phyloP scores from a whole-genome alignment of 208 protist species.

The Phytomonas sp. region DNA sequence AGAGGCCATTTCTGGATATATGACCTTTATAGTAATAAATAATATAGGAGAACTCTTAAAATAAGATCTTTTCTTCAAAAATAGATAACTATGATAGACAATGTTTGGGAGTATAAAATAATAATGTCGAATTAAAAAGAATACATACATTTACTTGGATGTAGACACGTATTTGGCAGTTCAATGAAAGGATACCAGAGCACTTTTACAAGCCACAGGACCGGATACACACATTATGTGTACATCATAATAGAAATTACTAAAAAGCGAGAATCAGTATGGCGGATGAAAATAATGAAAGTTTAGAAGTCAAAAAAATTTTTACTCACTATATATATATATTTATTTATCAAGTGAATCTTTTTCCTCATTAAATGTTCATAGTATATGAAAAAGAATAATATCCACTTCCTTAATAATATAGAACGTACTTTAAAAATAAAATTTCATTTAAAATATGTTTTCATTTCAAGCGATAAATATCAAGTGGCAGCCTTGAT shows the following conservation, averaged over 20 bases:
- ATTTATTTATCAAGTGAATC: background rate
- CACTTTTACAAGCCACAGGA: background rate
- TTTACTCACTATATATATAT: background rate
- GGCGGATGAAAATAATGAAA: background rate
- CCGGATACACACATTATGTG: background rate
- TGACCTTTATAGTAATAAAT: conserved; percentile 7
- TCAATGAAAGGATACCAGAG: background rate
- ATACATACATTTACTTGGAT: background rate
- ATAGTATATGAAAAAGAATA: conserved; percentile 4
- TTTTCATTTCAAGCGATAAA: background rate
- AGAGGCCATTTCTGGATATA: conserved; percentile 1
- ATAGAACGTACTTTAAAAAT: background rate
- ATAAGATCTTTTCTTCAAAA: background rate
- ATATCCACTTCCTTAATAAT: background rate
- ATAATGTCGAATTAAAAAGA: background rate
- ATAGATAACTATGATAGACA: background rate
- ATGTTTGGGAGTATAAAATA: background rate
- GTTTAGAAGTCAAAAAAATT: background rate
- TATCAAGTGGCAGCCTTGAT: background rate
- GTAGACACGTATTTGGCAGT: background rate
- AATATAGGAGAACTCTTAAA: background rate
- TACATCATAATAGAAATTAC: background rate
- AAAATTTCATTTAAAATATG: background rate
- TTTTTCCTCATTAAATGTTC: background rate
- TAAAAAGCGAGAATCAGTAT: background rate